Percentiles rank a stretch among this genome's conserved stretches.
These are phyloP conservation scores for Mimosa pudica DNA, from an alignment of 306 rosid genomes.

Conservation along the genomic window DNA sequence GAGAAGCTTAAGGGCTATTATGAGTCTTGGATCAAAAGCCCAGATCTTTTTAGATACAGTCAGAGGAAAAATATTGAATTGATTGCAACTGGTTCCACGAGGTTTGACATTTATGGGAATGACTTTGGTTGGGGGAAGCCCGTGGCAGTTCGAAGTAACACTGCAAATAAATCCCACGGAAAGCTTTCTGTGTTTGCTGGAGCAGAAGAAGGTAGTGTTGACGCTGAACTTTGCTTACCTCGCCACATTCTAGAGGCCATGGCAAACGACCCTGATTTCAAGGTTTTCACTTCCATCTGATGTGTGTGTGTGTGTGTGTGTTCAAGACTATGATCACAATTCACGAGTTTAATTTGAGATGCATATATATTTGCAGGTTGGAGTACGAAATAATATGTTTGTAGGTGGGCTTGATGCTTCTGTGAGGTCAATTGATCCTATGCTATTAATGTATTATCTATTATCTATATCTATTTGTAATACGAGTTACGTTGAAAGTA, in stretches of 20 bases:
- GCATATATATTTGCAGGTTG: background rate
- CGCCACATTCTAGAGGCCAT: constrained; percentile 16
- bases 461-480: no score
- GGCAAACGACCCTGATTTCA: constrained; percentile 32
- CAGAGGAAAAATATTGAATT: background rate
- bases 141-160: constrained; percentile 30
- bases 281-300: background rate
- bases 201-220: constrained; percentile 37
- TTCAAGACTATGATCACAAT: background rate
- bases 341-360: no score
- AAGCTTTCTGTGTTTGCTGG: constrained; percentile 27
- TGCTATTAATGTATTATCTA: no score
- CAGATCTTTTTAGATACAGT: background rate
- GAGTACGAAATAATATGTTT: background rate
- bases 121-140: constrained; percentile 43
- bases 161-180: constrained; percentile 27
- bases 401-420: background rate
- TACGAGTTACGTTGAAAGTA: no score
- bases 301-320: no score
- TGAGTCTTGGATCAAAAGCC: constrained; percentile 43
- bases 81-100: constrained; percentile 21
- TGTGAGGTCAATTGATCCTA: no score
- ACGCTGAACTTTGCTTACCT: constrained; percentile 24
- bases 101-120: constrained; percentile 37
- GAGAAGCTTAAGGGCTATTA: background rate